Evolutionary conservation across 192 early-diverging fungal species (phyloP), one percentile per base, ranked within the genome.

Genomic region (Allomyces macrogynus): DNA sequence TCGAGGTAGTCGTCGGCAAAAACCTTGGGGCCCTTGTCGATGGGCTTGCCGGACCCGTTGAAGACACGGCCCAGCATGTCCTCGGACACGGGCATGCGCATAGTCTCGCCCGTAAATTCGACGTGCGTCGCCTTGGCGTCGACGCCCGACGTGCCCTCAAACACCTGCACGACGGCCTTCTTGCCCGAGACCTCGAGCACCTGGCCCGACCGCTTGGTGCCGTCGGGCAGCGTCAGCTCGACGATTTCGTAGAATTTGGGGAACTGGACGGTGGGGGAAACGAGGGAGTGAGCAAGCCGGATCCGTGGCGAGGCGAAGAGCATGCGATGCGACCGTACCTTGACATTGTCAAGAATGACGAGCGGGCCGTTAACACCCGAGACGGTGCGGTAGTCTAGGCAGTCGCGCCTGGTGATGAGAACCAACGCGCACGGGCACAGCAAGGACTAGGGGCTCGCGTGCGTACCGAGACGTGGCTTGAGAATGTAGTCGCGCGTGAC

Each of bases 61-160:
- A 97, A 99, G 25, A 97, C 89, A 66, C 96, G 88, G 63, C 96
- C 96, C 76, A 99, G 78, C 92, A 99, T 97, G 71, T 99, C 96
- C 73, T 99, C 94, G 23, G 91, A 95, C 25, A 99, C 96, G 7
- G 96, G 91, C 73, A 96, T 96, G 71, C 91, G 91, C 32, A 92
- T 79, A 40, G 91, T 90, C 67, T 97, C 88, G 27, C 96, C 96
- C 9, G 91, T 89, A 70, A 99, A 99, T 72, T 91, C 90, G 43
- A 90, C 94, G 62, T 88, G 90, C 12, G 94, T 97, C 57, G 84
- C 80, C 77, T 95, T 99, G 57, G 91, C 89, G 73, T 99, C 96
- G 65, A 99, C 86, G 40, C 96, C 96, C 7, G 89, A 70, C 3
- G 93, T 98, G 60, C 96, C 96, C 75, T 99, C 93, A 75, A 95